Evolutionary conservation across 116 monocot genomes (phyloP), one percentile per base, ranked within the genome.

Genomic region (Posidonia oceanica): DNA sequence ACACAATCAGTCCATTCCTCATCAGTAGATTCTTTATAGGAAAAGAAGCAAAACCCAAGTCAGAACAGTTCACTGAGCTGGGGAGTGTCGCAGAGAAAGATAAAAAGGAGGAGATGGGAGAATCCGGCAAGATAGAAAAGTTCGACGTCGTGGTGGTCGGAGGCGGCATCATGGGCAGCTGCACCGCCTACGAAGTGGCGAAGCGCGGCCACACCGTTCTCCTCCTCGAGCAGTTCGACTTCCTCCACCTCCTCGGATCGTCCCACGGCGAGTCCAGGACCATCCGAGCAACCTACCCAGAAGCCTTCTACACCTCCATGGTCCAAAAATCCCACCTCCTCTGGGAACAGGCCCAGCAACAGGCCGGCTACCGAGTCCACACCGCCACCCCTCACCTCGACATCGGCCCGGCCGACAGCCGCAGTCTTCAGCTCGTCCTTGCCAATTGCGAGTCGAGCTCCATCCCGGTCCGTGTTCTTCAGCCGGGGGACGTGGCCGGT

Each of bases 251-350:
- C 63, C 83, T 75, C 12, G 92, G 96, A 61, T 97, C 96, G 44
- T 97, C 96, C 70, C 91, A 97, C 61, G 96, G 96, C 67, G 87
- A 91, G 75, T 97, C 96, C 52, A 92, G 92, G 52, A 97, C 96
- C 58, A 87, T 84, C 81, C 89, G 96, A 1, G 55, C 71, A 54
- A 87, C 92, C 62, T 97, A 97, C 78, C 78, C 85, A 3, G 85
- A 85, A 64, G 18, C 71, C 29, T 82, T 78, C 79, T 97, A 97
- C 85, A 61, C 79, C 2, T 54, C 77, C 13, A 77, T 91, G 79
- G 92, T 79, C 69, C 44, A 78, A 40, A 74, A 78, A 14, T 56
- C 92, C 8, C 38, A 20, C 67, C 73, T 67, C 20, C 89, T 97
- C 71, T 97, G 86, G 84, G 74, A 73, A 1, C 52, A 68, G 7